Conservation (phyloP, 257 asterid species). For the Capsicum baccatum region DNA sequence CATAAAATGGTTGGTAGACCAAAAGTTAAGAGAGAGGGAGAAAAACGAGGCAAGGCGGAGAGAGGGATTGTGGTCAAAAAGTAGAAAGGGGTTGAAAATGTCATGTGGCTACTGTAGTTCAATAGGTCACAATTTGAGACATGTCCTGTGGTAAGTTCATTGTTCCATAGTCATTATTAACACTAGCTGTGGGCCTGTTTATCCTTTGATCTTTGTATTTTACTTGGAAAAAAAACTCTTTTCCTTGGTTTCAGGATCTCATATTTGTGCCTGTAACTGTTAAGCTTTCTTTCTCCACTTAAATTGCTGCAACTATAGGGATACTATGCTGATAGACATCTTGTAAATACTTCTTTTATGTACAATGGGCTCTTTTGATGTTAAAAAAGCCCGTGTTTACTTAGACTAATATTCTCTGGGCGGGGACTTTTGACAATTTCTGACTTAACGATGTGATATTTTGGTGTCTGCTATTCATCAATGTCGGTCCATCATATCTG, state of each 20-base stretch:
- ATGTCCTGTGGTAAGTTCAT: too few relatives aligned
- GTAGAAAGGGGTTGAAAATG: too few relatives aligned
- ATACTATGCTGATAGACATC: neutral
- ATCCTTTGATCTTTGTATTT: neutral
- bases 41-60: too few relatives aligned
- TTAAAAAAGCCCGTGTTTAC: neutral
- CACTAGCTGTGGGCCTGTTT: neutral
- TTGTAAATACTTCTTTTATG: neutral
- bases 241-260: neutral
- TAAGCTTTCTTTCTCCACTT: constrained; percentile 2
- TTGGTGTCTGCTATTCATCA: constrained; percentile 3
- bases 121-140: too few relatives aligned
- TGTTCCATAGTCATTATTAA: too few relatives aligned
- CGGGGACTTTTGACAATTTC: neutral
- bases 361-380: constrained; percentile 10
- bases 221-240: neutral
- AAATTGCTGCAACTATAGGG: neutral
- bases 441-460: neutral
- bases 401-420: neutral
- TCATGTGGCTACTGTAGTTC: too few relatives aligned
- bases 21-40: too few relatives aligned
- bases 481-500: neutral
- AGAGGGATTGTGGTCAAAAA: too few relatives aligned
- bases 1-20: too few relatives aligned
- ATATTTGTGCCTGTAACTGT: neutral